These are phyloP conservation scores for Yarrowia deformans DNA, from an alignment of 805 yeast species.

Conservation along the genomic window DNA sequence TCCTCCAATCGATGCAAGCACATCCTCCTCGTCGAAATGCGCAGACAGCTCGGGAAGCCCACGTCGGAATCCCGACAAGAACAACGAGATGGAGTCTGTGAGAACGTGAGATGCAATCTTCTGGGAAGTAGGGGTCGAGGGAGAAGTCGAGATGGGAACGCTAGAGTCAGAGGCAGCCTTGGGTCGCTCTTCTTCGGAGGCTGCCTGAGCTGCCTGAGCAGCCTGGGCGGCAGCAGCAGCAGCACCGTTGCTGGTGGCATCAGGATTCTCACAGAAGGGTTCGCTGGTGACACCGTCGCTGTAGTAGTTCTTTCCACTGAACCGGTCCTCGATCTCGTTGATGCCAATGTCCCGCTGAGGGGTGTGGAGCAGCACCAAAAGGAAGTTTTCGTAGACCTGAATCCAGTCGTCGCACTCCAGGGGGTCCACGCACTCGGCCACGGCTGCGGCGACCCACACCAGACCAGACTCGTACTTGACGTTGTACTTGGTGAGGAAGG, in stretches of 20 bases:
- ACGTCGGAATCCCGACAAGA: constrained; percentile 67
- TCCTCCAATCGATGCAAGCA: constrained; percentile 62
- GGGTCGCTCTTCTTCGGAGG: background rate
- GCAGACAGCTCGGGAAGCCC: constrained; percentile 77
- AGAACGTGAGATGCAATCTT: constrained; percentile 51
- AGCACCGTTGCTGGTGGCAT: background rate
- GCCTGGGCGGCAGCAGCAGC: constrained; percentile 10
- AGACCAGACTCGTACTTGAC: constrained; percentile 82
- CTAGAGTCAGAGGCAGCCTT: constrained; percentile 42
- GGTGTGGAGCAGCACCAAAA: constrained; percentile 28
- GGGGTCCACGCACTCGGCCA: constrained; percentile 90
- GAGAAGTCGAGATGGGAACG: constrained; percentile 36
- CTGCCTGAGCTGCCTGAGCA: constrained; percentile 42
- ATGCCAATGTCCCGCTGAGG: constrained; percentile 37
- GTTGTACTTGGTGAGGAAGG: constrained; percentile 82
- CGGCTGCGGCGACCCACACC: constrained; percentile 85
- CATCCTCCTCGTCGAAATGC: constrained; percentile 81
- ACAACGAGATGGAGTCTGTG: constrained; percentile 71
- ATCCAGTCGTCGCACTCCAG: constrained; percentile 45
- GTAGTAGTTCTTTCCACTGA: constrained; percentile 32
- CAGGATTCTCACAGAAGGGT: constrained; percentile 40
- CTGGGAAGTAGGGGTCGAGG: constrained; percentile 49
- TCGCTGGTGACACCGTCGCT: constrained; percentile 18
- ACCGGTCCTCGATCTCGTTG: constrained; percentile 32
- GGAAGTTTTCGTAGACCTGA: constrained; percentile 28